Evolutionary conservation across 78 protist genomes (phyloP), one percentile per base, ranked within the genome.

Genomic region (Andalucia godoyi): DNA sequence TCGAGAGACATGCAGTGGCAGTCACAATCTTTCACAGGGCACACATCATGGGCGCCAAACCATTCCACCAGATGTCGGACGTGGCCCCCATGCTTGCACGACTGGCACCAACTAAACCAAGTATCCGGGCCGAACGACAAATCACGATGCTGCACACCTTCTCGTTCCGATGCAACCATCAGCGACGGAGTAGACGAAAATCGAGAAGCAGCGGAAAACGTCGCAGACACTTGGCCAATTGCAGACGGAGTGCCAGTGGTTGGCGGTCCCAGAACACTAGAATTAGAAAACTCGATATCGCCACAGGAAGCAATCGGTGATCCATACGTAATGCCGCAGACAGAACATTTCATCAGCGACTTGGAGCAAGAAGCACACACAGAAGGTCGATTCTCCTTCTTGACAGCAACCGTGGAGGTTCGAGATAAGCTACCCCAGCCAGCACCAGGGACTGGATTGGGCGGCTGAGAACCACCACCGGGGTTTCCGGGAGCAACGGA

Each of bases 81-180:
- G 62, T 89, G 94, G 25, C 94, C 94, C 17, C 92, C 90, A 57
- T 89, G 94, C 15, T 84, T 51, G 59, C 94, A 87, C 7, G 74
- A 37, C 66, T 83, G 93, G 52, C 92, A 86, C 92, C 92, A 86
- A 7, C 82, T 72, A 37, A 79, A 81, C 92, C 92, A 86, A 21
- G 47, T 66, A 30, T 70, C 80, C n/a, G n/a, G n/a, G n/a, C n/a
- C n/a, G n/a, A n/a, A n/a, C n/a, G n/a, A n/a, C n/a, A n/a, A n/a
- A n/a, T n/a, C n/a, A n/a, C n/a, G n/a, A n/a, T n/a, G n/a, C n/a
- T n/a, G n/a, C n/a, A n/a, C n/a, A n/a, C n/a, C n/a, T n/a, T n/a
- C n/a, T n/a, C n/a, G n/a, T n/a, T n/a, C n/a, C n/a, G n/a, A n/a
- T n/a, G n/a, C n/a, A n/a, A n/a, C n/a, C n/a, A n/a, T n/a, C n/a